These are phyloP conservation scores for Conoideocrella luteorostrata DNA, from an alignment of 2,329 filamentous ascomycete species.

Conservation along the genomic window DNA sequence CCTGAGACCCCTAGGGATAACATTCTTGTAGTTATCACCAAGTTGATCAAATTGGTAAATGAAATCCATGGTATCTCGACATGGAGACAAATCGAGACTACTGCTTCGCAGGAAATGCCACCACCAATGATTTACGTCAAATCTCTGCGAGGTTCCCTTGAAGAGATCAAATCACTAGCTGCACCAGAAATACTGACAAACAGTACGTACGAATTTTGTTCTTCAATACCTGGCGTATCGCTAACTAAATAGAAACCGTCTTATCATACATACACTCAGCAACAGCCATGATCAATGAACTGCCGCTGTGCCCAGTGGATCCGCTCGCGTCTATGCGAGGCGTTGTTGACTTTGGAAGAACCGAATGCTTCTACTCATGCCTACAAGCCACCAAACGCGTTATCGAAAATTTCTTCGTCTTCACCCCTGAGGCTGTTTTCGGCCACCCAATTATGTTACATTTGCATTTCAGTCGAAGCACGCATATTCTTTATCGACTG, in stretches of 20 bases:
- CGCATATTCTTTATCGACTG: slow-evolving; percentile 20
- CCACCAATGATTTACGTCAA: background rate
- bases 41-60: background rate
- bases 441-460: slow-evolving; percentile 20
- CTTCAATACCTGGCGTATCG: background rate
- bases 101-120: background rate
- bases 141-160: background rate
- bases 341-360: background rate
- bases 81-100: background rate
- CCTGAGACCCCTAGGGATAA: slow-evolving; percentile 40
- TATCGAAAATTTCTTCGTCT: slow-evolving; percentile 26
- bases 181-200: background rate
- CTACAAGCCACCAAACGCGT: slow-evolving; percentile 21
- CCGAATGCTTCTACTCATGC: background rate
- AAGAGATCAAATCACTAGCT: background rate
- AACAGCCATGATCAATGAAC: background rate
- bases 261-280: background rate
- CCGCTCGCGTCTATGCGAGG: background rate
- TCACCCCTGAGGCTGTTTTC: slow-evolving; percentile 18
- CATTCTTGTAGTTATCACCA: slow-evolving; percentile 29
- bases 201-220: background rate
- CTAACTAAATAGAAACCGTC: background rate
- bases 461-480: slow-evolving; percentile 25
- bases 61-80: background rate
- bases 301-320: background rate